Base-by-base conservation (phyloP, 2,329 filamentous ascomycete genomes). In the Zymoseptoria brevis region DNA sequence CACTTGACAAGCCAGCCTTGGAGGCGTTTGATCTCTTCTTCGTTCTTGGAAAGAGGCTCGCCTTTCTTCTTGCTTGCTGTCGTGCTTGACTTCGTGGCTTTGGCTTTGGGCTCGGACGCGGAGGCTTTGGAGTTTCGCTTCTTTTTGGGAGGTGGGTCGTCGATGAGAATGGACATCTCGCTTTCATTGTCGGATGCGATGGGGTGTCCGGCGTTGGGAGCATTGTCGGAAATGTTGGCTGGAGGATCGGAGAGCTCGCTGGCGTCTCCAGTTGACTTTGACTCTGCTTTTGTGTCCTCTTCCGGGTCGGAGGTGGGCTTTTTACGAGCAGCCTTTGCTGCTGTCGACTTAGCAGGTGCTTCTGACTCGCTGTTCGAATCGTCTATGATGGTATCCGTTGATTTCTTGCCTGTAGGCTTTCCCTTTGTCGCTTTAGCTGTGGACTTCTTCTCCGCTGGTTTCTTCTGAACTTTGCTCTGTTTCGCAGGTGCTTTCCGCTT, bases 1-100 rank as follows among this genome's bases (percentile, higher is more conserved):
- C 93, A 99, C 74, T 96, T 96, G 52, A 87, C 76, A 6, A 99
- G 82, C 74, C 93, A 90, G 8, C 85, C 83, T 75, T 97, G 93
- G 3, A 97, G 79, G 54, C 86, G 88, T 74, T 96, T 97, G 71
- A 96, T 88, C 72, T 96, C 89, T 3, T 83, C 85, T 60, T 90
- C 84, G 61, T 91, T 83, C 0, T 87, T 83, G 19, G 85, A 79
- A 1, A 76, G 66, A 41, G 80, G 75, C 29, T 66, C 66, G 21
- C 56, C 55, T 6, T 55, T 55, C 4, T 57, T 57, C 74, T 70
- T 35, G 57, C 56, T 67, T 58, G 69, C 24, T 0, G 71, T 50
- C 35, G 71, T 67, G 7, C 66, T 60, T 19, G 69, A 49, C 54
- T 75, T 73, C 8, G 78, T 69, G n/a, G 76, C 56, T 56, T 69